Evolutionary conservation across 2,329 filamentous ascomycete genomes (phyloP).

Genomic region (Zymoseptoria pseudotritici): DNA sequence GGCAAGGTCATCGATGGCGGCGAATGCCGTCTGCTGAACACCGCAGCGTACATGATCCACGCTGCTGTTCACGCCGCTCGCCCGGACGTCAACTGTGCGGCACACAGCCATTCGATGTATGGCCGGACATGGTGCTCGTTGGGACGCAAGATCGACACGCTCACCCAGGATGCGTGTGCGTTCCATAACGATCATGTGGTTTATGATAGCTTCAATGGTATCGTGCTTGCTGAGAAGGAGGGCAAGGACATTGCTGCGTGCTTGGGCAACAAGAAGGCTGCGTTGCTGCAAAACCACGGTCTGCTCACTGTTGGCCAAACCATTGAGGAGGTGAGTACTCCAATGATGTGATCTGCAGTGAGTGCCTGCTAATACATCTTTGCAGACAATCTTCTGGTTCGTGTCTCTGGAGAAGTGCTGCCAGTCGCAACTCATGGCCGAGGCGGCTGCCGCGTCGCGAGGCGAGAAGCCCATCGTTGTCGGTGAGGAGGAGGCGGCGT

Average conservation of each 20-base stretch:
- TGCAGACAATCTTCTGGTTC: conserved; percentile 35
- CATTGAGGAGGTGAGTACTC: conserved; percentile 31
- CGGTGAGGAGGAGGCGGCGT: conserved; percentile 58
- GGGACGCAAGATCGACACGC: conserved; percentile 37
- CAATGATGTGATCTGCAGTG: neutral
- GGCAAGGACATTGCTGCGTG: conserved; percentile 37
- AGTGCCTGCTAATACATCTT: neutral
- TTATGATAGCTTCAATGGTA: conserved; percentile 41
- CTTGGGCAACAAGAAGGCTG: conserved; percentile 35
- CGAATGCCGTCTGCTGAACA: conserved; percentile 34
- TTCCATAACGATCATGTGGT: conserved; percentile 36
- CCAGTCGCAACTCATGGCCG: conserved; percentile 42
- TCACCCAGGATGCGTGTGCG: conserved; percentile 39
- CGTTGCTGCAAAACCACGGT: conserved; percentile 40
- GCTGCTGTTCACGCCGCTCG: conserved; percentile 34
- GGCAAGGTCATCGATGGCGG: conserved; percentile 39
- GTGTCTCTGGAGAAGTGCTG: conserved; percentile 36
- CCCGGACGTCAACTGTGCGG: conserved; percentile 40
- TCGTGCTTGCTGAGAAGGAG: conserved; percentile 40
- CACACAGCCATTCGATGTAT: conserved; percentile 40
- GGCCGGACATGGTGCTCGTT: conserved; percentile 39
- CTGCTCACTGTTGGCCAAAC: conserved; percentile 38
- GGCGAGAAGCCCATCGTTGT: conserved; percentile 61
- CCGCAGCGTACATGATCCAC: conserved; percentile 43
- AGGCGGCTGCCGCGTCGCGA: conserved; percentile 54